Evolutionary conservation across 164 flowering plant genomes (phyloP), one percentile per base, ranked within the genome.

Genomic region (Dillenia suffruticosa): DNA sequence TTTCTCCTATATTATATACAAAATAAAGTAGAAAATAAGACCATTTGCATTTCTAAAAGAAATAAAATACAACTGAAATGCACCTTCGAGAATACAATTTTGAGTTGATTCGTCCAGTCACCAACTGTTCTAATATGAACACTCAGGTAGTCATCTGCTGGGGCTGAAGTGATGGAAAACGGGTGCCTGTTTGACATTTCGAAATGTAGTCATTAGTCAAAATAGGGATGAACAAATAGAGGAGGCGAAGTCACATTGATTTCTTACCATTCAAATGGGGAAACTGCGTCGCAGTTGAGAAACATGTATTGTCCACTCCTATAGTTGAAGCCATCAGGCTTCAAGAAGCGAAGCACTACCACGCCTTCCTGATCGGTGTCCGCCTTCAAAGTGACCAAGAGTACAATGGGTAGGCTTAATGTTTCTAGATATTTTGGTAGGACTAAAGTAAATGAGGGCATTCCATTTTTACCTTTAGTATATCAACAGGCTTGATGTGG

Each of bases 41-140:
- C 17, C 13, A 15, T 22, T n/a, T 51, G 32, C 6, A 16, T 24
- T 12, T 4, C 13, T 3, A 51, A 43, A 66, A 19, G 54, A 11
- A 50, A 12, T 12, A 48, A 44, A 53, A 14, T 9, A 43, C 47
- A 44, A 14, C 5, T 63, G 9, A 46, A 54, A 26, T 22, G 48
- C 22, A 85, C 92, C 83, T 87, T 75, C 1, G 88, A 78, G 82
- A 87, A 87, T 10, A 81, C 86, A 1, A 75, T 71, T 72, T 73
- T 87, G 45, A 87, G 86, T 51, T 84, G 83, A 44, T 80, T 58
- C 1, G 92, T 76, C 79, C 79, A 76, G 52, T 76, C 79, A 1
- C 79, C 79, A 0, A 63, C 57, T 5, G 76, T 76, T 48, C 76
- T 71, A 67, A 76, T 76, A 57, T 76, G 79, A 62, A 76, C 74